Base-by-base conservation (phyloP, 2,329 filamentous ascomycete species). In the Hypocreales sp. region DNA sequence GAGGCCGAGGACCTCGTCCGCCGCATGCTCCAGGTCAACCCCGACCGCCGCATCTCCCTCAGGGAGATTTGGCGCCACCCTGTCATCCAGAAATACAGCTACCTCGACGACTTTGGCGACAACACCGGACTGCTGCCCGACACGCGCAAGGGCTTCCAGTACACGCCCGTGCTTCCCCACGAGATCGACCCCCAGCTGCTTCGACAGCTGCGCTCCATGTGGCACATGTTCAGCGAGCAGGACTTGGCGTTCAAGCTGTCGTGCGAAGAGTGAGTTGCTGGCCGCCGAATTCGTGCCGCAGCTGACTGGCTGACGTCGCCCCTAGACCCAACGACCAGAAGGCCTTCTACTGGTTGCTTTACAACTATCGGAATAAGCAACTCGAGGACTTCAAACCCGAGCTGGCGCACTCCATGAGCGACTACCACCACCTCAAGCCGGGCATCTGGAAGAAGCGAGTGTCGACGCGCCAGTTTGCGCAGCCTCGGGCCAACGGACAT, bases 281-380 rank as follows among this genome's bases (percentile, higher is more conserved):
- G 4, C 3, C 8, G 13, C 11, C 7, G 5, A 15, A 9, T 16
- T 5, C 10, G 8, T 3, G 11, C 22, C n/a, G n/a, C 17, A 15
- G 22, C 27, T 14, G 20, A 23, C 15, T 15, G 17, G 7, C 14
- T 17, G 14, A 29, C 20, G 15, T 4, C 12, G 16, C 45, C 52
- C 25, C n/a, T 18, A 87, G 79, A 36, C 61, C 70, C 5, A 95
- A 92, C 37, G 82, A 93, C 30, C 84, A 94, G 46, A 92, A 93
- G 45, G 67, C 87, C 38, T 94, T 95, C 51, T 98, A 95, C 51
- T 79, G 74, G 52, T 67, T 92, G 13, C 65, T 98, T 7, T 56
- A 78, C 37, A 79, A 77, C 48, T 92, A 93, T 48, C 71, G 81
- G 24, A 75, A 92, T 36, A 74, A 82, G 35, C 77, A 90, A 39